Evolutionary conservation across 2,329 filamentous ascomycete species (phyloP).

Genomic region (Thermothelomyces thermophilus): DNA sequence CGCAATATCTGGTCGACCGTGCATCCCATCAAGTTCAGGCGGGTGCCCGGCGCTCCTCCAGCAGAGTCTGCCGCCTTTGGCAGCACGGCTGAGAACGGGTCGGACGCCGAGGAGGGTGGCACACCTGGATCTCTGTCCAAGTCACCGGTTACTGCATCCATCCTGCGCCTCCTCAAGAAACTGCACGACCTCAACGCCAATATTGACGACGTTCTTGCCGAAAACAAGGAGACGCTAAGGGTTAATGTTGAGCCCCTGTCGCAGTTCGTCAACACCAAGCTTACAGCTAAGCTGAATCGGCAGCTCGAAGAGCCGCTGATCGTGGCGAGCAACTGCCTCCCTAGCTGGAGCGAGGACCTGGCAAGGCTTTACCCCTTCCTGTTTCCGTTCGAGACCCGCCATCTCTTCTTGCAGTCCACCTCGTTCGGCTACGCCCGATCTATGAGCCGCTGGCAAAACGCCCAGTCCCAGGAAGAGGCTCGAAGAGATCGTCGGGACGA

Average conservation of each 20-base stretch:
- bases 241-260: slow-evolving; percentile 76
- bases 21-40: slow-evolving; percentile 86
- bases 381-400: slow-evolving; percentile 95
- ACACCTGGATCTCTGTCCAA: slow-evolving; percentile 76
- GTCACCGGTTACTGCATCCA: slow-evolving; percentile 77
- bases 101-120: slow-evolving; percentile 49
- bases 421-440: slow-evolving; percentile 97
- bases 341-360: slow-evolving; percentile 92
- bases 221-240: slow-evolving; percentile 63
- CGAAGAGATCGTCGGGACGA: slow-evolving; percentile 83
- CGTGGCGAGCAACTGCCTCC: slow-evolving; percentile 92
- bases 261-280: slow-evolving; percentile 97
- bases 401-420: slow-evolving; percentile 94
- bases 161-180: slow-evolving; percentile 80
- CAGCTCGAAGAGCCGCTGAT: slow-evolving; percentile 95
- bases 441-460: slow-evolving; percentile 95
- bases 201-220: slow-evolving; percentile 79
- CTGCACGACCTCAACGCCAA: slow-evolving; percentile 90
- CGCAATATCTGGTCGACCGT: slow-evolving; percentile 85
- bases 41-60: slow-evolving; percentile 75
- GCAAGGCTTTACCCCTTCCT: slow-evolving; percentile 92
- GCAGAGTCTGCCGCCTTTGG: slow-evolving; percentile 61
- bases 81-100: slow-evolving; percentile 41
- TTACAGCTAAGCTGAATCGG: slow-evolving; percentile 94
- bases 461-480: slow-evolving; percentile 72